A percentile compares a stretch with the other conserved stretches of the same genome.
Evolutionary conservation across 2,329 filamentous ascomycete species (phyloP).

Genomic region (Colletotrichum sp.): DNA sequence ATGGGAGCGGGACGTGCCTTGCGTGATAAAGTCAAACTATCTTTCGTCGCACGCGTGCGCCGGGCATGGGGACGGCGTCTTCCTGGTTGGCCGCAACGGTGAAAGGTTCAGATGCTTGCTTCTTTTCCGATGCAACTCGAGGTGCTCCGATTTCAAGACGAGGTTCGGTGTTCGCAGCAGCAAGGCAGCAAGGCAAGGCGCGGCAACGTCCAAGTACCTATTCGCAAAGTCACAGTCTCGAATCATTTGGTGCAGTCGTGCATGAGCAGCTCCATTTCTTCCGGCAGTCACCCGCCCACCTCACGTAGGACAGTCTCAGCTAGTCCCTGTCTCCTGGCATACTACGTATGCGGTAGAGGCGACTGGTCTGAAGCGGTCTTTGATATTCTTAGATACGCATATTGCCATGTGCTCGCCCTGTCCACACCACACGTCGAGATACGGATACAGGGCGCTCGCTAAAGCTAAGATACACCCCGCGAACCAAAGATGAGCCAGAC

Average conservation of each 20-base stretch:
- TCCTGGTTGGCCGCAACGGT: background rate
- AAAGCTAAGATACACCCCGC: background rate
- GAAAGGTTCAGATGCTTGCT: background rate
- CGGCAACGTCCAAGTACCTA: background rate
- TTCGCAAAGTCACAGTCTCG: background rate
- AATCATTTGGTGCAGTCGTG: background rate
- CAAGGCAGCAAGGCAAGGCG: background rate
- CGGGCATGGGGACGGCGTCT: background rate
- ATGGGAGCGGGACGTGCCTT: background rate
- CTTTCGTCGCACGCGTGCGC: background rate
- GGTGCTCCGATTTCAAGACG: background rate
- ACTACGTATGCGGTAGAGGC: background rate
- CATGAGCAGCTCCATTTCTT: slow-evolving; percentile 10
- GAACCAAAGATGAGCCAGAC: background rate
- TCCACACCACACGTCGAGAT: background rate
- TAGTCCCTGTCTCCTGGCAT: slow-evolving; percentile 2
- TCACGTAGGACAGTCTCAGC: slow-evolving; percentile 9
- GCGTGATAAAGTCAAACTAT: background rate
- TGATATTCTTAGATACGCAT: slow-evolving; percentile 6
- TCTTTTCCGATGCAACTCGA: background rate
- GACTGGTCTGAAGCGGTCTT: background rate
- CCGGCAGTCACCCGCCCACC: slow-evolving; percentile 10
- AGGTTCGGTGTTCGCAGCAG: background rate
- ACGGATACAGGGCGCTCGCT: background rate
- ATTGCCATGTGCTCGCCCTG: background rate